Evolutionary conservation across 805 yeast species (phyloP).

Genomic region (Metschnikowia dekortorum): DNA sequence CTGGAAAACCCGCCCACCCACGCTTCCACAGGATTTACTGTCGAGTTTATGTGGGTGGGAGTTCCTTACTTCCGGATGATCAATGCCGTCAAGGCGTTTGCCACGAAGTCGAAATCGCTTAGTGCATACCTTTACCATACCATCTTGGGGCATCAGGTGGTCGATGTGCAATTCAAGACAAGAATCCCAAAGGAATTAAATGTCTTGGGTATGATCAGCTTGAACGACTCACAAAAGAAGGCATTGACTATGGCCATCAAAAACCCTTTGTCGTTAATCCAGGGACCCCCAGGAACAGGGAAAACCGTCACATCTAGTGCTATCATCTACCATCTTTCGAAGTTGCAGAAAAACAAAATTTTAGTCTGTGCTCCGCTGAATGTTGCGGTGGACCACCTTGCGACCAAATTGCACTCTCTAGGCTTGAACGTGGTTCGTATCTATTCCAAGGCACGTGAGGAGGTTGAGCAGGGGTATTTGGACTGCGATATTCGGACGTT

Average conservation of each 20-base stretch:
- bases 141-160: conserved; percentile 75
- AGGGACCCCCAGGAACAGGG: conserved; percentile 94
- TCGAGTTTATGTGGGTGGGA: conserved; percentile 88
- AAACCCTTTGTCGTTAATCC: conserved; percentile 29
- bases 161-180: conserved; percentile 56
- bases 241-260: conserved; percentile 49
- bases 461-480: conserved; percentile 48
- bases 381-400: conserved; percentile 90
- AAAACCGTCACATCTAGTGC: conserved; percentile 92
- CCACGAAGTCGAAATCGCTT: conserved; percentile 62
- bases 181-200: conserved; percentile 59
- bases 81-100: conserved; percentile 66
- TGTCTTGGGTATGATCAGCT: conserved; percentile 55
- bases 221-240: conserved; percentile 73
- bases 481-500: background rate
- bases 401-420: conserved; percentile 61
- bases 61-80: conserved; percentile 82
- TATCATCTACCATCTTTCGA: conserved; percentile 70
- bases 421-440: conserved; percentile 78
- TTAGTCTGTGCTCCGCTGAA: conserved; percentile 94
- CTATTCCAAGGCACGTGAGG: conserved; percentile 75
- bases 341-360: conserved; percentile 57
- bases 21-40: conserved; percentile 63
- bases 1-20: conserved; percentile 51
- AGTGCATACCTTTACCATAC: conserved; percentile 72